These are phyloP conservation scores for Pseudoturritis turrita DNA, from an alignment of 345 rosid genomes.

Conservation along the genomic window DNA sequence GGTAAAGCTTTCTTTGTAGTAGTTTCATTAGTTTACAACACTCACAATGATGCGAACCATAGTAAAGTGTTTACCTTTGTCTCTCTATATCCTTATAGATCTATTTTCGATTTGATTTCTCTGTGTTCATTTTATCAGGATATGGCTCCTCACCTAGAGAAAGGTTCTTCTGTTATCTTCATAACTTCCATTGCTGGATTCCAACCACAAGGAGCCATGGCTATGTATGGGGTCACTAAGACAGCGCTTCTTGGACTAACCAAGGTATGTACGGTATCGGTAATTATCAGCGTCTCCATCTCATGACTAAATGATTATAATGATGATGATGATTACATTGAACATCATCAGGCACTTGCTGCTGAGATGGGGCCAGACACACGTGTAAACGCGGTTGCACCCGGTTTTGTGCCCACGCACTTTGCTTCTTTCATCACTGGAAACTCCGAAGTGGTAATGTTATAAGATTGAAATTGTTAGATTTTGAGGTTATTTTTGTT, in stretches of 20 bases:
- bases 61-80: neutral
- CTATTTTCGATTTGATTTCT: neutral
- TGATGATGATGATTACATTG: neutral
- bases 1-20: constrained; percentile 30
- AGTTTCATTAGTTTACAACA: neutral
- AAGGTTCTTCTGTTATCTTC: constrained; percentile 74
- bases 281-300: neutral
- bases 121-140: constrained; percentile 41
- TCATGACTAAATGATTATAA: neutral
- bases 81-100: neutral
- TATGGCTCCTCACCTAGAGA: constrained; percentile 65
- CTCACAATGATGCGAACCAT: neutral
- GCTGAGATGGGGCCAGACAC: constrained; percentile 72
- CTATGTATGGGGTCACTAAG: constrained; percentile 93
- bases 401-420: constrained; percentile 87
- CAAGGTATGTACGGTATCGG: constrained; percentile 43
- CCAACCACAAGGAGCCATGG: constrained; percentile 55
- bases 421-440: constrained; percentile 58
- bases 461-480: neutral
- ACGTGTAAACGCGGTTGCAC: constrained; percentile 84
- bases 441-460: constrained; percentile 45
- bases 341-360: constrained; percentile 68
- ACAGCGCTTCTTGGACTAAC: constrained; percentile 89
- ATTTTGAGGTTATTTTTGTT: neutral
- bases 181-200: constrained; percentile 74